Percentiles rank a stretch among this genome's conserved stretches.
phyloP scores from a whole-genome alignment of 116 monocot species.

The Cymodocea nodosa region DNA sequence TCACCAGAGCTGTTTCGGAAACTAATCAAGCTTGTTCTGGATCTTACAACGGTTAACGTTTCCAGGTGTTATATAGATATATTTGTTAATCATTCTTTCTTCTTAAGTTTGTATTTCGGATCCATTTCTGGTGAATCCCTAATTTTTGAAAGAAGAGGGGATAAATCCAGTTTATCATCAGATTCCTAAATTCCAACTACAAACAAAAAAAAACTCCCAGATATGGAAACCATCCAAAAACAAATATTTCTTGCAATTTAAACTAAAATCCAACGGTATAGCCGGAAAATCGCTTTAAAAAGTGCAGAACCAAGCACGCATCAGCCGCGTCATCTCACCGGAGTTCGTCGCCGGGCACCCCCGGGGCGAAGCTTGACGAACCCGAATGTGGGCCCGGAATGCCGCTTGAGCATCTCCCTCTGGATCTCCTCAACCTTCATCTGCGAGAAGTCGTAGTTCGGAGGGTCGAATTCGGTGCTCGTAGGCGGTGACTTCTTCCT shows the following conservation, averaged over 20 bases:
- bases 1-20: too few species aligned
- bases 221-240: neutral
- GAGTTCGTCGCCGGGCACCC: slow-evolving; percentile 20
- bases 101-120: too few species aligned
- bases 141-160: too few species aligned
- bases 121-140: too few species aligned
- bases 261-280: too few species aligned
- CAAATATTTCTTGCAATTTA: too few species aligned
- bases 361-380: slow-evolving; percentile 84
- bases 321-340: slow-evolving; percentile 15
- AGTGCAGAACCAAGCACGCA: neutral
- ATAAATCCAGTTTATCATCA: neutral
- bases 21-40: too few species aligned
- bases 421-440: slow-evolving; percentile 53
- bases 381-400: slow-evolving; percentile 57
- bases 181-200: neutral
- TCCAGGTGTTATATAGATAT: too few species aligned
- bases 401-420: slow-evolving; percentile 57
- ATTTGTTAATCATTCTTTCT: too few species aligned
- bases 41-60: too few species aligned
- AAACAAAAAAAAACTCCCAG: neutral
- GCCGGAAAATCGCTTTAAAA: neutral
- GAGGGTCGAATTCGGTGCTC: slow-evolving; percentile 15
- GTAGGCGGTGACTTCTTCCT: slow-evolving; percentile 8
- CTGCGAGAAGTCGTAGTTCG: slow-evolving; percentile 36